Base-by-base conservation (phyloP, 805 yeast species). In the Monosporozyma siamensis region DNA sequence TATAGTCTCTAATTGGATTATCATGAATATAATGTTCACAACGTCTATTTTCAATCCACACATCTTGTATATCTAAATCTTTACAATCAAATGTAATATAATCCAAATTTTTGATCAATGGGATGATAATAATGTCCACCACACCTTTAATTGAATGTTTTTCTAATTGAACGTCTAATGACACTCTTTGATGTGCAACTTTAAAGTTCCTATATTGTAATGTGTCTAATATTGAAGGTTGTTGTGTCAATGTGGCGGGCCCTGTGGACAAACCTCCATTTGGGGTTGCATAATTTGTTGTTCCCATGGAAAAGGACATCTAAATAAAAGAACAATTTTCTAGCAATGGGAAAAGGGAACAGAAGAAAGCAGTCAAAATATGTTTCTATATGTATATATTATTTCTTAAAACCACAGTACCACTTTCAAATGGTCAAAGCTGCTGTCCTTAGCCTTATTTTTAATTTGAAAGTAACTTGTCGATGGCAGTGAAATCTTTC, bases 171-270 rank as follows among this genome's bases (percentile, higher is more conserved):
- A 90, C 77, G 57, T 89, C 95, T 15, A 90, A 64, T 21, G 75
- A 72, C 11, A 90, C 83, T 50, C 82, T 74, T 61, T 90, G 97
- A 59, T 88, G 95, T 4, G 90, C 88, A 18, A 90, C 74, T 53
- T 74, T 78, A 59, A 84, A 78, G 24, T 59, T 63, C 20, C 59
- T 47, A 24, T 44, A 41, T 25, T 43, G 34, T 40, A 42, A 35
- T 27, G 39, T 32, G 32, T 47, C 48, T 9, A 40, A 38, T 35
- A 46, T 39, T 32, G 35, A 34, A 15, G 52, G 34, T 44, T 50
- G 55, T 12, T 48, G 20, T 30, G 47, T 44, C 18, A 18, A 9
- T 4, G 14, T 18, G 5, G 22, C n/a, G n/a, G n/a, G n/a, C n/a
- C n/a, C 35, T 9, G 35, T 18, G 22, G n/a, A 14, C 18, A 20